Evolutionary conservation across 2,329 filamentous ascomycete species (phyloP).

Genomic region (Paecilomyces variotii): DNA sequence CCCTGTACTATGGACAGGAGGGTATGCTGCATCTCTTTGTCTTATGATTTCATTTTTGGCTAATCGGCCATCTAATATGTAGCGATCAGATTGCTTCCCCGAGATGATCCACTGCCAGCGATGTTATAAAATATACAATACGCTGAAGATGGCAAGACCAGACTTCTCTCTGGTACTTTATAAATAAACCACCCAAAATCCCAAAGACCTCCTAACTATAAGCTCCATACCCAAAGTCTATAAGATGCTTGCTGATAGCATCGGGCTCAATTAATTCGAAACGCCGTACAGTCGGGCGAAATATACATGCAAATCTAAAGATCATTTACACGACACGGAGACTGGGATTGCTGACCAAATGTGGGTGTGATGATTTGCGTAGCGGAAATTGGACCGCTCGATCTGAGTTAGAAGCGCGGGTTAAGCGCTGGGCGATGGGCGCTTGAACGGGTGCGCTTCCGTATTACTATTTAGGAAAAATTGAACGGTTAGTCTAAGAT

Average conservation of each 20-base stretch:
- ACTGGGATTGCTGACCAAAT: neutral
- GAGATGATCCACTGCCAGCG: neutral
- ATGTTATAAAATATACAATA: neutral
- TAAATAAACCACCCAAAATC: neutral
- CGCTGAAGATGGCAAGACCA: neutral
- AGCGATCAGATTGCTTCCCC: neutral
- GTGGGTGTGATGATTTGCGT: neutral
- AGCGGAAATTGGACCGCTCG: neutral
- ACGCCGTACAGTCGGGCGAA: neutral
- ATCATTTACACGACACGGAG: neutral
- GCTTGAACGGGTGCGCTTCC: conserved; percentile 33
- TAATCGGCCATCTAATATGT: neutral
- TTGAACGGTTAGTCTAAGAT: neutral
- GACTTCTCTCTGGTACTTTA: neutral
- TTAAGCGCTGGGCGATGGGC: neutral
- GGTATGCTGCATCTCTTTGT: neutral
- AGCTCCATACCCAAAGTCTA: neutral
- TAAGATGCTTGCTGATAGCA: neutral
- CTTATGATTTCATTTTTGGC: neutral
- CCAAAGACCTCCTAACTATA: neutral
- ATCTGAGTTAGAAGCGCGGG: neutral
- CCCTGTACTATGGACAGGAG: too few relatives aligned
- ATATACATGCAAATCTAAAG: neutral
- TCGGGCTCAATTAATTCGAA: neutral
- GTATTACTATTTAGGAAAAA: conserved; percentile 22